These are phyloP conservation scores for Drosera capensis DNA, from an alignment of 148 eudicot genomes.

Conservation along the genomic window DNA sequence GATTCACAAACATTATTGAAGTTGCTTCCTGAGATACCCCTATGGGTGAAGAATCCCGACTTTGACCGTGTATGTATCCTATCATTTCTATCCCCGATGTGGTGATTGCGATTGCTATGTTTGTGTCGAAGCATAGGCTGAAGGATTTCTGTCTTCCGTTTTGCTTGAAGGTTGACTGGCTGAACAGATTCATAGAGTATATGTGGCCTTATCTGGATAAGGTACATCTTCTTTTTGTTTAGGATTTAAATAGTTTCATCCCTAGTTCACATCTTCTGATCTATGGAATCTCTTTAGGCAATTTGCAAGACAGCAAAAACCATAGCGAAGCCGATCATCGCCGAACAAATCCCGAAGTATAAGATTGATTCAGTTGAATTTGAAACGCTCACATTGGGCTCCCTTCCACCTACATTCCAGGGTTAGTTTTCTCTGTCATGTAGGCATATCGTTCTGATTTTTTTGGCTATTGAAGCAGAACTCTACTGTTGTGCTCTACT, in stretches of 20 bases:
- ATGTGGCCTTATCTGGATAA: conserved; percentile 98
- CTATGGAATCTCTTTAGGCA: conserved; percentile 23
- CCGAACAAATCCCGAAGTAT: conserved; percentile 79
- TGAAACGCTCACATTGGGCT: conserved; percentile 57
- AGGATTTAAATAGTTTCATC: neutral
- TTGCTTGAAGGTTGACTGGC: conserved; percentile 73
- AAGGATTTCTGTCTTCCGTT: neutral
- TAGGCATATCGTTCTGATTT: neutral
- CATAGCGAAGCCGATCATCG: conserved; percentile 77
- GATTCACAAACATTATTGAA: conserved; percentile 34
- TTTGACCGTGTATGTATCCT: conserved; percentile 54
- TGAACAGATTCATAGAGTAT: conserved; percentile 56
- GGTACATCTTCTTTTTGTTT: conserved; percentile 24
- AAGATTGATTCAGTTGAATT: conserved; percentile 76
- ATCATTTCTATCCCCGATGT: neutral
- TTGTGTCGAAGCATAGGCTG: neutral
- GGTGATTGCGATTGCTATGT: neutral
- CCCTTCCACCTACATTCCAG: conserved; percentile 83
- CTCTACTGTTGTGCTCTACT: neutral
- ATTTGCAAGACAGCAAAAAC: conserved; percentile 69
- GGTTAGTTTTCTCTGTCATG: conserved; percentile 19
- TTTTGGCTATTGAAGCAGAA: neutral
- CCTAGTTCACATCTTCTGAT: neutral
- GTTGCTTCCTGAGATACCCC: conserved; percentile 74
- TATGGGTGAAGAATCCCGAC: conserved; percentile 94